Base-by-base conservation (phyloP, 805 yeast species). In the Pichia membranifaciens region DNA sequence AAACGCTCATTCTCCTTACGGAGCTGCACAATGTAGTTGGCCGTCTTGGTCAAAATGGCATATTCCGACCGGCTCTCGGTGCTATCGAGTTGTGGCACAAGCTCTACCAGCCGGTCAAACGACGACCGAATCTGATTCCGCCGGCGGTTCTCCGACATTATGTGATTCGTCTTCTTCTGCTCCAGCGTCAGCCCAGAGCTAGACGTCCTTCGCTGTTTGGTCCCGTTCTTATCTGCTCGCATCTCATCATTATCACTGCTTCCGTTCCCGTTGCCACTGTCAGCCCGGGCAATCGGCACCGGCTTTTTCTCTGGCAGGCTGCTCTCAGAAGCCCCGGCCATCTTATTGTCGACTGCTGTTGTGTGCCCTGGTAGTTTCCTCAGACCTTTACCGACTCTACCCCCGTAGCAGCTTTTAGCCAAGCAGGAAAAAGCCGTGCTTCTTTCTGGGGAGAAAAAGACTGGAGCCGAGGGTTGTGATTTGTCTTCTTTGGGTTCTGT, bases 81-180 rank as follows among this genome's bases (percentile, higher is more conserved):
- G n/a, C 73, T 72, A 1, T 76, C 71, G 38, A 90, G 68, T 8
- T 76, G 80, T 0, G 97, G 97, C 1, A 93, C 88, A 8, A 87
- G 62, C 1, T 74, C 71, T 0, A 89, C 90, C 20, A 90, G 71
- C 47, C 75, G 76, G 56, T 86, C 95, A 58, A 87, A 90, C 9
- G 88, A 90, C 9, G 81, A 76, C 39, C 97, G 71, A 20, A 91
- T 87, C 37, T 90, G 87, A 54, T 82, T 87, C 51, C 98, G 72
- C 57, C 98, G 72, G 58, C 84, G 85, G 61, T 88, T 90, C 61
- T 90, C 98, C 0, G 80, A 82, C 56, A 57, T 53, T 16, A 65
- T 64, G 44, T 67, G 71, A 43, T 67, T 67, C 15, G 55, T 46
- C 47, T 65, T 67, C 51, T 61, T 64, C 53, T 66, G 66, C 37